phyloP scores from a whole-genome alignment of 2,329 filamentous ascomycete genomes.

The Alternaria gaisen region DNA sequence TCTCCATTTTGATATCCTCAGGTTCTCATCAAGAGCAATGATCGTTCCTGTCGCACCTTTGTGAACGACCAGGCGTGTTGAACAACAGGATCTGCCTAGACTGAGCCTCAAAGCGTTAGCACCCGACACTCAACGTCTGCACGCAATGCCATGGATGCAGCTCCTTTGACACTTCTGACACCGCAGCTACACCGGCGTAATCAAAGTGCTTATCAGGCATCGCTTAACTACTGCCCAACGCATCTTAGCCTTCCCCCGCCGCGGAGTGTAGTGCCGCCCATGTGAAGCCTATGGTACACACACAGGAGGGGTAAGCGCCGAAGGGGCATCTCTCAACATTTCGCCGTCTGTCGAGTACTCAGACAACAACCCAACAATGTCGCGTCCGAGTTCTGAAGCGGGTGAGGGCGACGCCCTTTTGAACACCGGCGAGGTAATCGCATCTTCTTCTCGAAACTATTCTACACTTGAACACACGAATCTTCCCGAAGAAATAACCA shows the following conservation, averaged over 20 bases:
- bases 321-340: conserved; percentile 4
- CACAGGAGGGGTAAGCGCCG: conserved; percentile 10
- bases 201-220: conserved; percentile 17
- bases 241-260: conserved; percentile 11
- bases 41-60: conserved; percentile 2
- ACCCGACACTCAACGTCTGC: conserved; percentile 14
- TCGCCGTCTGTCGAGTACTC: neutral
- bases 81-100: conserved; percentile 12
- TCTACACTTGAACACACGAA: conserved; percentile 11
- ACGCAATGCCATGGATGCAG: conserved; percentile 11
- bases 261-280: conserved; percentile 5
- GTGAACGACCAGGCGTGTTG: conserved; percentile 8
- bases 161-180: conserved; percentile 9
- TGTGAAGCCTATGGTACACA: conserved; percentile 10
- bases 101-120: conserved; percentile 12
- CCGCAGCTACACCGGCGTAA: conserved; percentile 12
- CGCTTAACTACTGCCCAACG: conserved; percentile 16
- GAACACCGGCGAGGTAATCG: conserved; percentile 1
- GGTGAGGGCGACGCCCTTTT: conserved; percentile 15
- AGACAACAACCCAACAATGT: conserved; percentile 6
- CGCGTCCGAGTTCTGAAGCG: conserved; percentile 3
- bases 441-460: conserved; percentile 18
- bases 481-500: neutral
- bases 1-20: neutral
- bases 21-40: neutral